These are phyloP conservation scores for Mucor velutinosus DNA, from an alignment of 371 early-diverging fungal genomes.

Conservation along the genomic window DNA sequence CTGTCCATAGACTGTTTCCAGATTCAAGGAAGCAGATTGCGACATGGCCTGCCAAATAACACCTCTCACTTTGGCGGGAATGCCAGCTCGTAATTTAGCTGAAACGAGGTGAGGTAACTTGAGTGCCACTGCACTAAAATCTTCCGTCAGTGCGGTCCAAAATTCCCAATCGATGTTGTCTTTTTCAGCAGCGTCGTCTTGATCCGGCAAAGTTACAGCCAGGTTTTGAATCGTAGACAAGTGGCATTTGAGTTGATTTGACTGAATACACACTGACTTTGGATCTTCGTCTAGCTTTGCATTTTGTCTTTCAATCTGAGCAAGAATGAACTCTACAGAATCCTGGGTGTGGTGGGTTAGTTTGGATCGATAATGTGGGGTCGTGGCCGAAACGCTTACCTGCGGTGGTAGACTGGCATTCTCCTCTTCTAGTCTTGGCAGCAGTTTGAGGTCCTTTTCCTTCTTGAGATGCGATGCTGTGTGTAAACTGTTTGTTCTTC, in stretches of 20 bases:
- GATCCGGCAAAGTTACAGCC: constrained; percentile 25
- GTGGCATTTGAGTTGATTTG: constrained; percentile 55
- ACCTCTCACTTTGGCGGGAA: constrained; percentile 88
- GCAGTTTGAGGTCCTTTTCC: constrained; percentile 35
- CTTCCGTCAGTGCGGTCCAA: constrained; percentile 88
- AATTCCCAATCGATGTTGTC: constrained; percentile 86
- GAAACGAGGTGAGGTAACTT: constrained; percentile 66
- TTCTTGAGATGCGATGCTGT: constrained; percentile 5
- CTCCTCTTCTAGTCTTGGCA: constrained; percentile 47
- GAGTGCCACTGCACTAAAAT: constrained; percentile 70
- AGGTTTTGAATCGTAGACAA: constrained; percentile 53
- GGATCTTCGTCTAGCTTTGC: constrained; percentile 60
- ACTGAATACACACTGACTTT: constrained; percentile 57
- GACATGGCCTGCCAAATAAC: constrained; percentile 93
- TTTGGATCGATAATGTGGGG: no score
- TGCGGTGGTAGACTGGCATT: constrained; percentile 48
- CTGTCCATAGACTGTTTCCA: constrained; percentile 86
- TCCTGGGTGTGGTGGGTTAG: constrained; percentile 30
- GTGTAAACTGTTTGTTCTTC: constrained; percentile 28
- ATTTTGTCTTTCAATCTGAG: constrained; percentile 64
- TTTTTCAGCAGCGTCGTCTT: constrained; percentile 10
- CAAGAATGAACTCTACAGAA: constrained; percentile 57
- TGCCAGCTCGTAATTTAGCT: constrained; percentile 77
- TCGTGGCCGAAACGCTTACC: constrained; percentile 19
- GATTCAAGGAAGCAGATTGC: constrained; percentile 70